These are phyloP conservation scores for Termitomyces sp. DNA, from an alignment of 768 basidiomycete species.

Conservation along the genomic window DNA sequence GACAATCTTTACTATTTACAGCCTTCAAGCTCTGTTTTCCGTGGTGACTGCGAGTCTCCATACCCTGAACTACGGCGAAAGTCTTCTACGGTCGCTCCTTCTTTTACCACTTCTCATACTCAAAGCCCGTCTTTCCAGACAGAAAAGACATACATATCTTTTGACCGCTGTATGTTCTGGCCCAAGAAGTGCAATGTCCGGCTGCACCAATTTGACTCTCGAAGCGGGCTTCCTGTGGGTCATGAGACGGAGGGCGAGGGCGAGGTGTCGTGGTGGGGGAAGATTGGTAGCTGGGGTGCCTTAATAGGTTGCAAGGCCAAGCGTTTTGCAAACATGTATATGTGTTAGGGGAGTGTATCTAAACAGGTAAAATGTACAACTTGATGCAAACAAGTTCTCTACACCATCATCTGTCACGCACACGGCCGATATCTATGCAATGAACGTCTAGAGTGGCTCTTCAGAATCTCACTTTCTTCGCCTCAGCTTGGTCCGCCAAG, in stretches of 20 bases:
- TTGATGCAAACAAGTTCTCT: constrained; percentile 14
- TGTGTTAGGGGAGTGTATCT: constrained; percentile 4
- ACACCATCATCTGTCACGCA: constrained; percentile 9
- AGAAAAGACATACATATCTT: constrained; percentile 28
- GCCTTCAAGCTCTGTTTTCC: constrained; percentile 1
- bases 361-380: background rate
- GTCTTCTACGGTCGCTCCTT: constrained; percentile 7
- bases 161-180: constrained; percentile 25
- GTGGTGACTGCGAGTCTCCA: background rate
- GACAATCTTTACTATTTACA: background rate
- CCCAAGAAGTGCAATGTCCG: constrained; percentile 14
- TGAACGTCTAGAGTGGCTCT: constrained; percentile 33
- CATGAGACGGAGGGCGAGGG: background rate
- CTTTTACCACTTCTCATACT: constrained; percentile 17
- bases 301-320: constrained; percentile 17
- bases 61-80: background rate
- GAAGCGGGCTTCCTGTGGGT: background rate
- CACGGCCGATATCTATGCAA: constrained; percentile 11
- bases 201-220: constrained; percentile 15
- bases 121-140: constrained; percentile 28
- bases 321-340: constrained; percentile 11
- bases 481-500: constrained; percentile 12
- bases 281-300: constrained; percentile 14
- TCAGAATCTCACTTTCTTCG: constrained; percentile 9
- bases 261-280: constrained; percentile 13